Base-by-base conservation (phyloP, 2,329 filamentous ascomycete genomes). In the Thermoascus crustaceus region DNA sequence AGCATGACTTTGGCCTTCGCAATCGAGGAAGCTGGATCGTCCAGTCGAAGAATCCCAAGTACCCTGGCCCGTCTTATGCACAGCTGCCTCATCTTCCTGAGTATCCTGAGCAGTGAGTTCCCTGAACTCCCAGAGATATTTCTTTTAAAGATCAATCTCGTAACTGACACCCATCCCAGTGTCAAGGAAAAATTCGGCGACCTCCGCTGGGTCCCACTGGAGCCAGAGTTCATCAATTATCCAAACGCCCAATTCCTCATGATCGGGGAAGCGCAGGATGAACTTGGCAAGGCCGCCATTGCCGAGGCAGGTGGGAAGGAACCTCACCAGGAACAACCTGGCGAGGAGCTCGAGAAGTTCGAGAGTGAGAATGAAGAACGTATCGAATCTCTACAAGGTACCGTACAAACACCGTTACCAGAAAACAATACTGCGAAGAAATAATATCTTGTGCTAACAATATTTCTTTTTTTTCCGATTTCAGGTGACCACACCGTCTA, bases 21-120 rank as follows among this genome's bases (percentile, higher is more conserved):
- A 62, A 75, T 20, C 76, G 80, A 45, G 86, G 84, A 1, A 85
- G 81, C 55, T 94, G 87, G 58, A 73, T 89, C 34, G 60, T 89
- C 34, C 85, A 79, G 45, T 78, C 83, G 19, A 86, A 87, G 63
- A 94, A 93, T 47, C 87, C 87, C 0, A 69, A 80, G 37, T 76
- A 72, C 22, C 70, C 77, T 2, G 76, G 78, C 0, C 84, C 85
- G 0, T 67, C 73, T 2, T 75, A 74, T 41, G 74, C 77, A 1
- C 69, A 67, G 30, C 64, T 93, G 1, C 76, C 77, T 0, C 65
- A 84, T 40, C 69, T 65, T 0, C 76, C 86, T 0, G 74, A 82
- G 3, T 94, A 80, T 57, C 76, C 85, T 0, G 67, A 84, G 42
- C 72, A 82, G 71, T 84, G 60, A 61, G 75, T 59, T 7, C 9